Conservation (phyloP, 2,329 filamentous ascomycete species). For the Colletotrichum cordylinicola region DNA sequence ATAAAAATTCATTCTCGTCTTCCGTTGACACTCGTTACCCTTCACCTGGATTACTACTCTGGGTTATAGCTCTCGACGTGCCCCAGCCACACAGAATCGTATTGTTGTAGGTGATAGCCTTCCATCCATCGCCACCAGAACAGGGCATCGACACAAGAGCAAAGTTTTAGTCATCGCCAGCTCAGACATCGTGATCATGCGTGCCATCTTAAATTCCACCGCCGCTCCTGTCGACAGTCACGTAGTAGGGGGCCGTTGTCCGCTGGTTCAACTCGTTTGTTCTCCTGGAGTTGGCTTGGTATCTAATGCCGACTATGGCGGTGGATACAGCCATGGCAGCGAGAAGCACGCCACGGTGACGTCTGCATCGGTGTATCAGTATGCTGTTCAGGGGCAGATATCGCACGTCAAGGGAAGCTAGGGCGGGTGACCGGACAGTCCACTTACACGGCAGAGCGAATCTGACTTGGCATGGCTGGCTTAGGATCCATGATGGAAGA, state of each 20-base stretch:
- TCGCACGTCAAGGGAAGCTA: constrained; percentile 21
- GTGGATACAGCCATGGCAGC: constrained; percentile 36
- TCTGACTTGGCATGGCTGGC: not conserved
- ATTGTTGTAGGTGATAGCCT: not conserved
- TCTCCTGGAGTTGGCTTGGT: constrained; percentile 39
- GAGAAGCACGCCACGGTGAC: constrained; percentile 42
- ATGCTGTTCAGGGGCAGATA: not conserved
- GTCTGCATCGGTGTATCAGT: constrained; percentile 30
- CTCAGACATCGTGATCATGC: not conserved
- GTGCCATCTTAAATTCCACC: constrained; percentile 42
- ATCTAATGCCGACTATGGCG: constrained; percentile 33
- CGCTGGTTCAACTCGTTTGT: constrained; percentile 51
- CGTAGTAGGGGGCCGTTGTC: constrained; percentile 44
- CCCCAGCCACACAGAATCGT: not conserved
- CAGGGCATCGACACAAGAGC: not conserved
- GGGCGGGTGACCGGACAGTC: constrained; percentile 28
- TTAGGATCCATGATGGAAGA: constrained; percentile 2
- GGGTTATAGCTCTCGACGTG: not conserved
- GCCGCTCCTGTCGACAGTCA: constrained; percentile 58
- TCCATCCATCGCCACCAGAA: not conserved
- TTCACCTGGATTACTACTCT: not conserved
- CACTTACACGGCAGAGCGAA: constrained; percentile 23
- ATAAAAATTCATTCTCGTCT: not conserved
- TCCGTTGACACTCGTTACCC: not conserved
- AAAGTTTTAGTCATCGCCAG: not conserved